Evolutionary conservation across 768 basidiomycete species (phyloP), one percentile per base, ranked within the genome.

Genomic region (Lactifluus hygrophoroides): DNA sequence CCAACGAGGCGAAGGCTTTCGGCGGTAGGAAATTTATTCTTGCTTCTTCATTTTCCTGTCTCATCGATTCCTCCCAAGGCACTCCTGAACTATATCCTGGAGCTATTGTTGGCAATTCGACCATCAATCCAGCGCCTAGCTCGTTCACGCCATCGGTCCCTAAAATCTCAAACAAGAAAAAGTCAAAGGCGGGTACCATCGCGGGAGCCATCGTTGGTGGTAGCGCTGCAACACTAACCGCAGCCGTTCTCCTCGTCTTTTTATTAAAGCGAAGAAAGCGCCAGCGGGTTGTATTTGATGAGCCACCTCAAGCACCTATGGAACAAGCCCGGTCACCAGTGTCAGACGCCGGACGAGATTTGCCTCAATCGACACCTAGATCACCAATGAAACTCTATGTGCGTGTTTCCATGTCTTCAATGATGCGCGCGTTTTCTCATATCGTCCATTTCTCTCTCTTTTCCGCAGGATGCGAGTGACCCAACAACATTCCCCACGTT

Each of bases 321-420:
- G 35, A 27, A 14, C 27, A 60, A 14, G 1, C 38, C 5, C 40
- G n/a, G 5, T 48, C 17, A 14, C 35, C 48, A 17, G 2, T 2
- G 19, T 5, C 48, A 5, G 43, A 40, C 28, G 21, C 11, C 1
- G 52, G 19, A 5, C 10, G 9, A 27, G 58, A 38, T 14, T n/a
- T n/a, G n/a, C n/a, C n/a, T n/a, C n/a, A n/a, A n/a, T n/a, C n/a
- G n/a, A 49, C 54, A 34, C 40, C 53, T 42, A 0, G n/a, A 3
- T 3, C 42, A 43, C 5, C 32, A 3, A 45, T 60, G 54, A 60
- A 23, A 17, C n/a, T 60, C 42, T 60, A 60, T 14, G 58, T 60
- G 14, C 42, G 58, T 45, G 25, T 44, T 34, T 47, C 9, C 9
- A 19, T 23, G 9, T 4, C 5, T 9, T 17, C 5, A 9, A 9